Evolutionary conservation across 768 basidiomycete genomes (phyloP).

Genomic region (Agrocybe praecox): DNA sequence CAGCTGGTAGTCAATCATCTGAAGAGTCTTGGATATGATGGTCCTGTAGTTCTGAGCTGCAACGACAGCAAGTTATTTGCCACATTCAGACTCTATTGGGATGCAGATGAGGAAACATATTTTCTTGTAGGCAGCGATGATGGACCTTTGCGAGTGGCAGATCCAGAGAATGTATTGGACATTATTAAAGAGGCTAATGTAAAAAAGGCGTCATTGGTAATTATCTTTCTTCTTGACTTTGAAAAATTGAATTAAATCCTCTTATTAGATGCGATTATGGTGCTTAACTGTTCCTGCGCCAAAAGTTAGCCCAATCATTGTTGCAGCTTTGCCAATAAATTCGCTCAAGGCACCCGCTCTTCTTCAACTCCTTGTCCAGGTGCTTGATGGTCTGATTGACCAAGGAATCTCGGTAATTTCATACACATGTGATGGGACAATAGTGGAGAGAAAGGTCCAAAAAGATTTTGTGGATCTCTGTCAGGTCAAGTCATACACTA

Average conservation of each 20-base stretch:
- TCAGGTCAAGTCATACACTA: background rate
- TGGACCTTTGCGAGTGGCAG: constrained; percentile 20
- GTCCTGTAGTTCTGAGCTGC: constrained; percentile 28
- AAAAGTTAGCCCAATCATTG: constrained; percentile 33
- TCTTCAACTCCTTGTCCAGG: background rate
- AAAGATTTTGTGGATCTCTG: constrained; percentile 8
- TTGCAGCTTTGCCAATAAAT: constrained; percentile 33
- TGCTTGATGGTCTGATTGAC: constrained; percentile 22
- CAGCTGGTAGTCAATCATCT: constrained; percentile 17
- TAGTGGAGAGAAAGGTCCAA: constrained; percentile 29
- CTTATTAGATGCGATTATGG: constrained; percentile 34
- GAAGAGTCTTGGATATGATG: constrained; percentile 14
- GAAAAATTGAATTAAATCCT: background rate
- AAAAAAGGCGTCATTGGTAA: constrained; percentile 18
- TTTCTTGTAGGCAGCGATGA: constrained; percentile 26
- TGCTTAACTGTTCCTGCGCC: constrained; percentile 30
- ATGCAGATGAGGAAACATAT: constrained; percentile 13
- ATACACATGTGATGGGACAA: constrained; percentile 35
- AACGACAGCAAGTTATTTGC: constrained; percentile 39
- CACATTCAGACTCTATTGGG: constrained; percentile 24
- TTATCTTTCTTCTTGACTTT: background rate
- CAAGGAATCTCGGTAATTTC: constrained; percentile 27
- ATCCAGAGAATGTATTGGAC: constrained; percentile 18
- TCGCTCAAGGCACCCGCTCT: constrained; percentile 20
- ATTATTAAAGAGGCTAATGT: constrained; percentile 7